Evolutionary conservation across 108 stramenopile genomes (phyloP), one percentile per base, ranked within the genome.

Genomic region (Cyclotella baltica): DNA sequence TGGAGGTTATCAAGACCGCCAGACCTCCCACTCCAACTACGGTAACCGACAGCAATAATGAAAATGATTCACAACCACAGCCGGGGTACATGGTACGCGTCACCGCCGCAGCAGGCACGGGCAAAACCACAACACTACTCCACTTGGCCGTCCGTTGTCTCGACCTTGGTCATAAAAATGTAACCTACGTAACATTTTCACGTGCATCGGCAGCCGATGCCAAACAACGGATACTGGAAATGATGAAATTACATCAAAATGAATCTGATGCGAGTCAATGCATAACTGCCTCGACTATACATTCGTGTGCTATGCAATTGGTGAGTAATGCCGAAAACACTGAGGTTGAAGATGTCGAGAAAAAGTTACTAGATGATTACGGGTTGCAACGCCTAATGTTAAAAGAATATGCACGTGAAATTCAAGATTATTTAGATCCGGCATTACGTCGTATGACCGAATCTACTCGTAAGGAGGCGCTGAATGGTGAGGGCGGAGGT

Each of bases 91-190:
- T 84, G 30, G 73, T 80, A 18, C 72, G 80, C 11, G 70, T 85
- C 34, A 82, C 68, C 3, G 85, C 85, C 33, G 75, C 75, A 37
- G 85, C 85, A 2, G 85, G 85, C 6, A 65, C 85, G 0, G 85
- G 85, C 19, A 85, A 85, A 62, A 85, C 85, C 6, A 81, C 80
- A 33, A 77, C 80, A 0, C 69, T 85, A 0, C 50, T 84, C 4
- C 73, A 75, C 58, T 58, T 83, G 23, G 77, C 83, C 4, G 20
- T 69, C 2, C 73, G 69, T 43, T 76, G 75, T 28, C 53, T 70
- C 29, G 78, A 79, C 23, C 36, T 78, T 16, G 66, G 73, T 33
- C 83, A 84, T 30, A 52, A 72, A 34, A 9, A 67, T 27, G 31
- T 85, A n/a, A 71, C 64, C 3, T 85, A 85, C 61, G 62, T 80